Conservation (phyloP, 306 rosid genomes). For the Crotalaria pallida region DNA sequence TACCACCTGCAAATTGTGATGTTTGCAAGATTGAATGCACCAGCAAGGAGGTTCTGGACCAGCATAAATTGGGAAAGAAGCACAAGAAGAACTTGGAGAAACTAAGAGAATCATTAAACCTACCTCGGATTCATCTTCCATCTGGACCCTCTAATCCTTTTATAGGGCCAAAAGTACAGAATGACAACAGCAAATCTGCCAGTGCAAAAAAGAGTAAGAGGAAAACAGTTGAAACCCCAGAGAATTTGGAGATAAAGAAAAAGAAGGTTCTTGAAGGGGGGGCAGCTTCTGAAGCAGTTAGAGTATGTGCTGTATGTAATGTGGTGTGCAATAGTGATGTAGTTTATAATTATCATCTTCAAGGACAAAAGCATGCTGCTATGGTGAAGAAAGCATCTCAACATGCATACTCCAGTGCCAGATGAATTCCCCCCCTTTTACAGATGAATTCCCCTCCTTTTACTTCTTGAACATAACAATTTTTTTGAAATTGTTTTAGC, state of each 20-base stretch:
- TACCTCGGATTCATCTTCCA: constrained; percentile 14
- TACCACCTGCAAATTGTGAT: constrained; percentile 41
- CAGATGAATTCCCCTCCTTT: neutral
- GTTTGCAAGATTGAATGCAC: constrained; percentile 49
- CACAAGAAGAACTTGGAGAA: constrained; percentile 47
- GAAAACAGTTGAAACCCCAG: constrained; percentile 27
- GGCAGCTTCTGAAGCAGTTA: constrained; percentile 34
- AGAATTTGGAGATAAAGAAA: constrained; percentile 39
- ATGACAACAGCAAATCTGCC: neutral
- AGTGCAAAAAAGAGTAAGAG: constrained; percentile 22
- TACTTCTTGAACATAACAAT: neutral
- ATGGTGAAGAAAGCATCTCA: constrained; percentile 26
- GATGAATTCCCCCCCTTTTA: too few species aligned
- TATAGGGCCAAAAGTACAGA: constrained; percentile 29
- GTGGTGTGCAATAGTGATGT: constrained; percentile 44
- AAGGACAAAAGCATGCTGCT: constrained; percentile 45
- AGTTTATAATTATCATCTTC: constrained; percentile 36
- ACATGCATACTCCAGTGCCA: neutral
- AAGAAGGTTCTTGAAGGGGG: constrained; percentile 43
- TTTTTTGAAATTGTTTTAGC: neutral
- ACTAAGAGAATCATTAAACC: constrained; percentile 24
- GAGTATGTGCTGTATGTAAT: constrained; percentile 35
- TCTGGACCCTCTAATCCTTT: constrained; percentile 13
- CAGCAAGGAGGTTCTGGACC: constrained; percentile 39
- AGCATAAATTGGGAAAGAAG: constrained; percentile 50